Percentiles rank a stretch among this genome's conserved stretches.
phyloP scores from a whole-genome alignment of 148 eudicot genomes.

The Cornus kousa region DNA sequence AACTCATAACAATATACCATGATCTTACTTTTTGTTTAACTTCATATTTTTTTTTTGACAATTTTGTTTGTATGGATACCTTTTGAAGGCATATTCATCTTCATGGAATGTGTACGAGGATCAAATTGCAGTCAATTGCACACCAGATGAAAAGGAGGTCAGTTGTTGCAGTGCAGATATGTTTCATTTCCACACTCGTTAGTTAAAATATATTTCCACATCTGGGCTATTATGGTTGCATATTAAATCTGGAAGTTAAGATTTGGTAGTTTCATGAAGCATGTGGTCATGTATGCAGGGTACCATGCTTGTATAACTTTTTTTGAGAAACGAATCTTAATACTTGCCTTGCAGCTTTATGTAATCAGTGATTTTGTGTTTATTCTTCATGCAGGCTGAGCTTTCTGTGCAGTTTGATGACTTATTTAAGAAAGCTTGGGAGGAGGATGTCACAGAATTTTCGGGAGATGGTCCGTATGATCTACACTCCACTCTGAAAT shows the following conservation, averaged over 20 bases:
- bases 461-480: conserved; percentile 49
- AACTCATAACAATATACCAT: background rate
- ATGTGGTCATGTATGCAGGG: background rate
- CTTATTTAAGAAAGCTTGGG: conserved; percentile 93
- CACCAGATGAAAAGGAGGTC: conserved; percentile 53
- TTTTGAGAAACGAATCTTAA: background rate
- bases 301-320: background rate
- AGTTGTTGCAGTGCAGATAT: conserved; percentile 20
- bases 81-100: conserved; percentile 57
- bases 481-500: conserved; percentile 1
- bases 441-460: conserved; percentile 57
- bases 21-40: background rate
- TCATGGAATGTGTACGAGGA: conserved; percentile 61
- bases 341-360: background rate
- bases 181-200: conserved; percentile 1
- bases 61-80: conserved; percentile 13
- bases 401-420: conserved; percentile 88
- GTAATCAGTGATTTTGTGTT: conserved; percentile 3
- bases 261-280: background rate
- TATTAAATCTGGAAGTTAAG: background rate
- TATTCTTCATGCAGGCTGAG: conserved; percentile 50
- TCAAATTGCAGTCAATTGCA: conserved; percentile 27
- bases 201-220: background rate
- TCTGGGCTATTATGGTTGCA: background rate
- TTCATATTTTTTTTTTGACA: background rate